These are phyloP conservation scores for Ascomycota sp. DNA, from an alignment of 2,329 filamentous ascomycete species.

Conservation along the genomic window DNA sequence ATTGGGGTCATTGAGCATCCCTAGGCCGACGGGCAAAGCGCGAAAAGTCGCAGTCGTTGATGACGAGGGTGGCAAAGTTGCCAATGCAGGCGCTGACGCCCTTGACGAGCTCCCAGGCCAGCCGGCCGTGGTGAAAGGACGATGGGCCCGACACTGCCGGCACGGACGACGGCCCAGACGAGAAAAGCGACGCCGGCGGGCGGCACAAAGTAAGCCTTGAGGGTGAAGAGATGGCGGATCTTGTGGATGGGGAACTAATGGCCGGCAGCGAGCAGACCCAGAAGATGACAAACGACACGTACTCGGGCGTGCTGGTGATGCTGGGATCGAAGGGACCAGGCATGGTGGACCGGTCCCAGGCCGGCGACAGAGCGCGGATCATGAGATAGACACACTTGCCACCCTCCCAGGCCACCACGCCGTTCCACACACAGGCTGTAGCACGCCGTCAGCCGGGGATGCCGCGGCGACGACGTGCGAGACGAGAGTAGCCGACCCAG, in stretches of 20 bases:
- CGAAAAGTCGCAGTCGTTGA: conserved; percentile 66
- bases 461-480: conserved; percentile 50
- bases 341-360: conserved; percentile 37
- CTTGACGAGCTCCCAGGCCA: conserved; percentile 67
- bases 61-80: conserved; percentile 77
- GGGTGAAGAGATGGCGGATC: conserved; percentile 75
- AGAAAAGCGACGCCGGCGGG: conserved; percentile 70
- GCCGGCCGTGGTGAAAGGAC: conserved; percentile 47
- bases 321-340: conserved; percentile 43
- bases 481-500: conserved; percentile 71
- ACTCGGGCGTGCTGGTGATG: conserved; percentile 55
- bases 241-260: conserved; percentile 82
- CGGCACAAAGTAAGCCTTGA: conserved; percentile 72
- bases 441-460: conserved; percentile 13
- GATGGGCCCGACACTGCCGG: conserved; percentile 68
- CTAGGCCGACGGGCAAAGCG: conserved; percentile 60
- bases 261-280: conserved; percentile 65
- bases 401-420: conserved; percentile 16
- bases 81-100: conserved; percentile 79
- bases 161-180: conserved; percentile 67
- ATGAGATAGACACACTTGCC: conserved; percentile 72
- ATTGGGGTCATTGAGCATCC: conserved; percentile 64
- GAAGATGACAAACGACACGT: conserved; percentile 71
- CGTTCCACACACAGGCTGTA: conserved; percentile 64
- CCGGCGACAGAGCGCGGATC: conserved; percentile 68